These are phyloP conservation scores for Tanacetum coccineum DNA, from an alignment of 129 eudicot species.

Conservation along the genomic window DNA sequence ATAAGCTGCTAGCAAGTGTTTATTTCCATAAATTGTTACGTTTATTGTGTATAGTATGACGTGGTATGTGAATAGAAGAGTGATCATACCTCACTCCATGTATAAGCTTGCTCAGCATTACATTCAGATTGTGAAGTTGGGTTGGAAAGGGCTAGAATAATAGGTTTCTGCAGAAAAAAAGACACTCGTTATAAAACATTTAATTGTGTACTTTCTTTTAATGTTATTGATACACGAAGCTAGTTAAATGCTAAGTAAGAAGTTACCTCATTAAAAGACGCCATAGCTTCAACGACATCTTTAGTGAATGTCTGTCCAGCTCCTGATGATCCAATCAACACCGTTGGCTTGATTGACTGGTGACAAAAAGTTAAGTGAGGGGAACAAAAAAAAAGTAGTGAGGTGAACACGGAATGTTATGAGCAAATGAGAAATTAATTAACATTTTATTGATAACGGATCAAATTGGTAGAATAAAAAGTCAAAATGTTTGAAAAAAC, in stretches of 20 bases:
- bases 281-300: slow-evolving; percentile 84
- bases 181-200: slow-evolving; percentile 3
- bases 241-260: neutral
- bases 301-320: slow-evolving; percentile 91
- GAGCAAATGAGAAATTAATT: neutral
- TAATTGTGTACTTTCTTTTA: slow-evolving; percentile 2
- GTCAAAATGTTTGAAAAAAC: too few relatives aligned
- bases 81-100: slow-evolving; percentile 79
- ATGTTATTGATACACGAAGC: neutral
- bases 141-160: slow-evolving; percentile 92
- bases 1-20: neutral
- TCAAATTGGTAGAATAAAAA: neutral
- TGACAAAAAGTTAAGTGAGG: slow-evolving; percentile 12
- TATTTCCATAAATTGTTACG: neutral
- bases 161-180: slow-evolving; percentile 65
- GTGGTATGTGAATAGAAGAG: slow-evolving; percentile 10
- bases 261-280: slow-evolving; percentile 78
- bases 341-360: slow-evolving; percentile 90
- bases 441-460: neutral
- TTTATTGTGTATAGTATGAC: neutral
- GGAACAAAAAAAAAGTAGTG: too few relatives aligned
- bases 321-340: slow-evolving; percentile 97
- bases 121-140: slow-evolving; percentile 99
- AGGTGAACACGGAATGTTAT: too few relatives aligned
- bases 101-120: slow-evolving; percentile 97